Evolutionary conservation across 2,329 filamentous ascomycete species (phyloP).

Genomic region (Clonostachys sp.): DNA sequence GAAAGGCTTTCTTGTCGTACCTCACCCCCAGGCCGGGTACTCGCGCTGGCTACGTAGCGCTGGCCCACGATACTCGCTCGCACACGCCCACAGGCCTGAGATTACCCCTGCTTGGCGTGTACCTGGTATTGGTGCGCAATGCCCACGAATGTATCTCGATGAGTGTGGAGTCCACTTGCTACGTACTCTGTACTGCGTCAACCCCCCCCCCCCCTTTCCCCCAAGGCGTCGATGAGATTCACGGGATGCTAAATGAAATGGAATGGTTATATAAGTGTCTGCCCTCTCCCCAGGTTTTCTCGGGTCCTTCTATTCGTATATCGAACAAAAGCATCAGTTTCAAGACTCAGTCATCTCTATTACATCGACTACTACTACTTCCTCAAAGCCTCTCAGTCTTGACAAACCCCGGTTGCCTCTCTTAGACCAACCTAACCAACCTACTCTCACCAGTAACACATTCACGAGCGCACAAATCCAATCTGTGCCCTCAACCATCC

Average conservation of each 20-base stretch:
- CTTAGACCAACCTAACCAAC: conserved; percentile 1
- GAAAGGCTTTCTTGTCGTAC: not conserved
- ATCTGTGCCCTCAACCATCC: no score
- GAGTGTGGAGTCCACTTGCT: no score
- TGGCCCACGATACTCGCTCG: no score
- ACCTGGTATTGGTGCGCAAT: no score
- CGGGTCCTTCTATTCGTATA: not conserved
- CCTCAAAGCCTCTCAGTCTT: conserved; percentile 5
- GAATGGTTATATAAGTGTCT: conserved; percentile 2
- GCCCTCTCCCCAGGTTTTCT: not conserved
- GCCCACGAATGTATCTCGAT: no score
- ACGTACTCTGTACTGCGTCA: no score
- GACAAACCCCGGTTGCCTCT: conserved; percentile 1
- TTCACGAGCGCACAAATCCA: no score
- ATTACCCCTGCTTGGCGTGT: no score
- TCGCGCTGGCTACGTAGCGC: not conserved
- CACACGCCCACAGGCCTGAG: no score
- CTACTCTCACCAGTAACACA: conserved; percentile 4
- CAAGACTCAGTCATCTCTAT: not conserved
- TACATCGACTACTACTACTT: conserved; percentile 3
- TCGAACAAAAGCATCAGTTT: not conserved
- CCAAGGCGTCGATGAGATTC: no score
- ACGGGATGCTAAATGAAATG: no score
- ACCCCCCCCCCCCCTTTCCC: no score
- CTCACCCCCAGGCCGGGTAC: not conserved